Base-by-base conservation (phyloP, 768 basidiomycete genomes). In the Mrakia blollopis region DNA sequence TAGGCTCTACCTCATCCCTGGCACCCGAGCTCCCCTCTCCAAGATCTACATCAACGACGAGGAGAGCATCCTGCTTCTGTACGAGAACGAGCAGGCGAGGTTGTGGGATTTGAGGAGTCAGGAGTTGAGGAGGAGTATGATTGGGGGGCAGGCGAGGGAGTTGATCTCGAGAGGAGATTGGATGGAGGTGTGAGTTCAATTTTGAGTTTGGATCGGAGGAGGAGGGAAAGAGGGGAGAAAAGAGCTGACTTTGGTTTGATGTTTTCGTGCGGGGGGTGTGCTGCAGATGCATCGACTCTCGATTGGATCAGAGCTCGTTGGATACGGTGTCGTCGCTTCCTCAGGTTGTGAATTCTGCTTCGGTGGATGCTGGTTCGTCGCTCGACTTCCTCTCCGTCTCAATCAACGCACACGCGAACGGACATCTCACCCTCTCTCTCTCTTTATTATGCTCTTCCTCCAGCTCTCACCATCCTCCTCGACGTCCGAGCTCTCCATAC, bases 51-150 rank as follows among this genome's bases (percentile, higher is more conserved):
- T 92, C 11, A 86, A 88, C 16, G 89, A 87, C 21, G 87, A 90
- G 23, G 87, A 90, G 73, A 90, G 92, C 76, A 82, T 97, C 39
- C 81, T 97, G 72, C 84, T 95, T 9, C 83, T 91, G 1, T 98
- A 98, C 82, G 85, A 85, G 3, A 89, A 92, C 78, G 89, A 88
- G 2, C 88, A 90, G 73, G 92, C 91, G 1, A 86, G 97, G 60
- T 84, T 95, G 2, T 99, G 97, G 94, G 92, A 98, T 80, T 85
- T 90, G 23, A 88, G 89, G 78, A 91, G 90, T 0, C 87, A 87
- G 75, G 94, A 97, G 80, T 91, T 98, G 80, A 88, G 93, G 87
- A 85, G 96, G 69, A 92, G 93, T 0, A 92, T 92, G 87, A 87
- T 87, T 8, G 79, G 86, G 11, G 90, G 90, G 60, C 94, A 91